Conservation (phyloP, 768 basidiomycete species). For the Termitomyces heimii region DNA sequence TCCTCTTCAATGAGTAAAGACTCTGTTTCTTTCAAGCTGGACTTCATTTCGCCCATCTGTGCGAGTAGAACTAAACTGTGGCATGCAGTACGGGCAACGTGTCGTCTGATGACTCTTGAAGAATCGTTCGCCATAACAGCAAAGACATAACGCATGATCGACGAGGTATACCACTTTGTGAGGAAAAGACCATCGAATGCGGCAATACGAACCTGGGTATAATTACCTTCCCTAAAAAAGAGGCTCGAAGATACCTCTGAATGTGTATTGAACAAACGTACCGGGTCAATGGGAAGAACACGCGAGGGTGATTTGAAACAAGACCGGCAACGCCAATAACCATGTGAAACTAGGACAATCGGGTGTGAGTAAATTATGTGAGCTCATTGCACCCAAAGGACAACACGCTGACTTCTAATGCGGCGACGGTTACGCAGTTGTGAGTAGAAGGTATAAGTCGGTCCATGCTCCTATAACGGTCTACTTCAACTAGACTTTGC, state of each 20-base stretch:
- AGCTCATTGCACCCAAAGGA: neutral
- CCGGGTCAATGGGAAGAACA: conserved; percentile 89
- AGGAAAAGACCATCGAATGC: conserved; percentile 94
- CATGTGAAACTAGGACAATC: conserved; percentile 61
- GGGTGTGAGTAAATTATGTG: neutral
- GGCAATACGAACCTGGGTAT: conserved; percentile 82
- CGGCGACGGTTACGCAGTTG: conserved; percentile 89
- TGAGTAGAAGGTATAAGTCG: conserved; percentile 90
- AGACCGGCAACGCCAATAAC: conserved; percentile 72
- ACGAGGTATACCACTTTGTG: conserved; percentile 81
- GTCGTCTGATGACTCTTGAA: conserved; percentile 75
- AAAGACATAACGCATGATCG: conserved; percentile 83
- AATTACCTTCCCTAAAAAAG: conserved; percentile 85
- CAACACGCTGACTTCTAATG: conserved; percentile 64
- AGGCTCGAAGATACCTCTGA: neutral
- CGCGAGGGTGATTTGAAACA: conserved; percentile 66
- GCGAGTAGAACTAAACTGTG: conserved; percentile 83
- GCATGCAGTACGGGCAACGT: conserved; percentile 81
- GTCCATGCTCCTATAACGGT: conserved; percentile 93
- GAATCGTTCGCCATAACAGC: conserved; percentile 83
- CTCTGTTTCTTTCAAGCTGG: conserved; percentile 65
- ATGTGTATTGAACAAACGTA: conserved; percentile 24
- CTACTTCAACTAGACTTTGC: conserved; percentile 75
- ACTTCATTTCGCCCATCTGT: conserved; percentile 88
- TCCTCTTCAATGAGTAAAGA: conserved; percentile 84